Evolutionary conservation across 371 early-diverging fungal genomes (phyloP).

Genomic region (Homolaphlyctis polyrhiza): DNA sequence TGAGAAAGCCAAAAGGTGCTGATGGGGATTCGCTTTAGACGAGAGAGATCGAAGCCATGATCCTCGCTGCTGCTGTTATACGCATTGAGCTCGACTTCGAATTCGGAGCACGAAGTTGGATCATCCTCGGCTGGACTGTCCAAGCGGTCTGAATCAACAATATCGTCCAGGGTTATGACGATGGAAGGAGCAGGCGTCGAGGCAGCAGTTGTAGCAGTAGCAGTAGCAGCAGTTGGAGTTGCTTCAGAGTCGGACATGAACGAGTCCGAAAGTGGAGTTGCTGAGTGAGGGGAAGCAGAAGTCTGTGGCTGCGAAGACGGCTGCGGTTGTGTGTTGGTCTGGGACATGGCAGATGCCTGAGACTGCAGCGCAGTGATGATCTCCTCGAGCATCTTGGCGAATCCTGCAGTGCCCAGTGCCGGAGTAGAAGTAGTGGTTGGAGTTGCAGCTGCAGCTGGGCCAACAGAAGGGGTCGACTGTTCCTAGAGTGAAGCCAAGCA

Average conservation of each 20-base stretch:
- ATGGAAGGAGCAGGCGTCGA: neutral
- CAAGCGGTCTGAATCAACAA: conserved; percentile 2
- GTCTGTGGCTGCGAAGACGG: neutral
- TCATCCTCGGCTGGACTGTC: neutral
- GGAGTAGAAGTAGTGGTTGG: too few relatives aligned
- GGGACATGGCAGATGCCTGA: too few relatives aligned
- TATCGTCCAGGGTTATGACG: neutral
- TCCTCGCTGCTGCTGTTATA: neutral
- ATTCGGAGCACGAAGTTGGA: conserved; percentile 4
- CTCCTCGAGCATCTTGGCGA: neutral
- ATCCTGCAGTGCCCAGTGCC: too few relatives aligned
- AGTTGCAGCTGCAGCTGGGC: too few relatives aligned
- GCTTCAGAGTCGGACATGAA: neutral
- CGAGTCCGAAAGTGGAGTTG: neutral
- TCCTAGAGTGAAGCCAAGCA: too few relatives aligned
- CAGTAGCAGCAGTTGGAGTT: neutral
- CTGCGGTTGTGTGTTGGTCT: too few relatives aligned
- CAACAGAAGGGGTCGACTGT: too few relatives aligned
- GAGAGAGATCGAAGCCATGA: neutral
- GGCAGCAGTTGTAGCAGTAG: neutral
- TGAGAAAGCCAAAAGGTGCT: neutral
- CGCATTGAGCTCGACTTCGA: neutral
- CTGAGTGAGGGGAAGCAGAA: neutral
- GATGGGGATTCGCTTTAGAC: conserved; percentile 3
- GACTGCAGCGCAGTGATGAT: neutral